phyloP scores from a whole-genome alignment of 495 filamentous ascomycete genomes.

The Aspergillus leporis region DNA sequence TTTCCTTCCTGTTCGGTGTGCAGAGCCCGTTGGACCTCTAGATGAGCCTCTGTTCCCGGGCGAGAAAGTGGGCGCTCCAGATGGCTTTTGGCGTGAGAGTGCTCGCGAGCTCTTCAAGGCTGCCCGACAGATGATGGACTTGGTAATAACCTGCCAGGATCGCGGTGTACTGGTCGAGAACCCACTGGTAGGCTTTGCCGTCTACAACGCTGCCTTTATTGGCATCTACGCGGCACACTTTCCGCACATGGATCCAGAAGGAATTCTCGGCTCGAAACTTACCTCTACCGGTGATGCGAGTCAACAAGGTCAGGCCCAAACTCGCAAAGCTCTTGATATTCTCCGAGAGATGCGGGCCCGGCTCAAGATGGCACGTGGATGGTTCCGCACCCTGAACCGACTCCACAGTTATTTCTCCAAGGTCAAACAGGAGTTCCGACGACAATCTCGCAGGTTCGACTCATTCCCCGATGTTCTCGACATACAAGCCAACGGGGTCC shows the following conservation, averaged over 20 bases:
- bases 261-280: conserved; percentile 49
- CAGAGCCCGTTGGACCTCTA: conserved; percentile 67
- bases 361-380: conserved; percentile 70
- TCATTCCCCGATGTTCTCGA: conserved; percentile 35
- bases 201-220: conserved; percentile 76
- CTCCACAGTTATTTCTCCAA: conserved; percentile 67
- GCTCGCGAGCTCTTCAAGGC: conserved; percentile 73
- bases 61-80: conserved; percentile 52
- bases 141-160: conserved; percentile 72
- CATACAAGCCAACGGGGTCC: conserved; percentile 38
- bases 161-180: conserved; percentile 74
- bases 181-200: conserved; percentile 75
- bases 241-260: conserved; percentile 72
- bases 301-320: conserved; percentile 38
- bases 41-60: conserved; percentile 66
- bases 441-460: conserved; percentile 44
- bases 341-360: conserved; percentile 64
- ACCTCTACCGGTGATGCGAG: conserved; percentile 25
- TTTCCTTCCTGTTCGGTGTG: conserved; percentile 73
- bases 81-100: conserved; percentile 72
- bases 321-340: conserved; percentile 53
- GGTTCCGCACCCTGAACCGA: conserved; percentile 65
- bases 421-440: conserved; percentile 62
- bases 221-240: conserved; percentile 73
- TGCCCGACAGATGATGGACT: conserved; percentile 72